A percentile compares a stretch with the other conserved stretches of the same genome.
phyloP scores from a whole-genome alignment of 331 rosid genomes.

The Malus hybrid region DNA sequence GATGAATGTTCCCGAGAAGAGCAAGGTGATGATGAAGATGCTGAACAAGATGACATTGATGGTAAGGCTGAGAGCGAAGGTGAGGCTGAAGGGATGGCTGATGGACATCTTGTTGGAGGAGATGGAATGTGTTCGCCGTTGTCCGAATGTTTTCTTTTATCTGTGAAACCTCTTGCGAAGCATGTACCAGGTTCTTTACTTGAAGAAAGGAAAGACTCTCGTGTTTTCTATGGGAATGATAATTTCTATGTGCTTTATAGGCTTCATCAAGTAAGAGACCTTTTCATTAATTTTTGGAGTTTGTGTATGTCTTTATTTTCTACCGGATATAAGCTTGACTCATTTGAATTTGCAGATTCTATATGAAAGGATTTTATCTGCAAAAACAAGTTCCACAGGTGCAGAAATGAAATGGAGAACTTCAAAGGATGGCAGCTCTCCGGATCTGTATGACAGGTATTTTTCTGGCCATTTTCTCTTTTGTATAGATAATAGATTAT shows the following conservation, averaged over 20 bases:
- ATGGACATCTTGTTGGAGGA: constrained; percentile 58
- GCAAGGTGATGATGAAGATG: constrained; percentile 73
- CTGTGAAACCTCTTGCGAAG: constrained; percentile 86
- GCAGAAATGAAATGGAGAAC: constrained; percentile 62
- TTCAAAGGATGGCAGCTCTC: constrained; percentile 44
- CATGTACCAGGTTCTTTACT: constrained; percentile 46
- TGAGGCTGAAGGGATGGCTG: constrained; percentile 82
- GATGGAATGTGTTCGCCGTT: constrained; percentile 54
- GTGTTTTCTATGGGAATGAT: constrained; percentile 85
- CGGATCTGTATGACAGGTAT: constrained; percentile 69
- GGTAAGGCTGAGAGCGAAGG: constrained; percentile 98
- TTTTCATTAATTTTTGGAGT: neutral
- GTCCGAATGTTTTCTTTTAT: constrained; percentile 64
- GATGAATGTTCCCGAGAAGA: constrained; percentile 90
- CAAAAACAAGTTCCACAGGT: constrained; percentile 56
- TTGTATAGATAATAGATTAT: neutral
- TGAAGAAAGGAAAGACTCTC: constrained; percentile 48
- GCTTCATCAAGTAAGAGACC: constrained; percentile 79
- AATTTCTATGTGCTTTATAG: constrained; percentile 83
- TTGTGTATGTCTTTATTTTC: neutral
- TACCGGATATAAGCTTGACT: neutral
- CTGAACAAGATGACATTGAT: constrained; percentile 67
- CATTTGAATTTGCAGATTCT: constrained; percentile 49
- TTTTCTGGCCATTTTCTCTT: constrained; percentile 1
- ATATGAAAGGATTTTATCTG: constrained; percentile 78